Evolutionary conservation across 257 asterid species (phyloP).

Genomic region (Apocynum venetum): DNA sequence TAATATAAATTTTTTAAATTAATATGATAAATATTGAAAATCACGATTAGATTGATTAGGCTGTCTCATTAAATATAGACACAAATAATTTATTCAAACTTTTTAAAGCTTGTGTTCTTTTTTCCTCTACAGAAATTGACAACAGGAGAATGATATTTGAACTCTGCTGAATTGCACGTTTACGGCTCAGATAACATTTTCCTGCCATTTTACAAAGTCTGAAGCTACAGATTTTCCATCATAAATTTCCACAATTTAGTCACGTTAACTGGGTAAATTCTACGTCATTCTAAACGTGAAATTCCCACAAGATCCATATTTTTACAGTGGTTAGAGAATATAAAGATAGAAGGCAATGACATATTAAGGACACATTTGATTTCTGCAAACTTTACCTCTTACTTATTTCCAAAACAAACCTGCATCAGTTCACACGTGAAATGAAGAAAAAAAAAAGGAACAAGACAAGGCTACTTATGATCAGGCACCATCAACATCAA

Average conservation of each 20-base stretch:
- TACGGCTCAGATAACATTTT: neutral
- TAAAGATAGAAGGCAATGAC: no score
- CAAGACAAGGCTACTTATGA: neutral
- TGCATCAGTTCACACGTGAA: neutral
- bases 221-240: neutral
- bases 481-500: slow-evolving; percentile 14
- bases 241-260: neutral
- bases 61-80: no score
- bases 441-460: neutral
- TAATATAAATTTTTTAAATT: no score
- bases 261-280: neutral
- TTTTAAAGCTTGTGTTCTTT: no score
- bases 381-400: no score
- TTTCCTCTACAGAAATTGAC: neutral
- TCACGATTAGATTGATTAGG: no score
- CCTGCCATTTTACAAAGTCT: neutral
- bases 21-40: no score
- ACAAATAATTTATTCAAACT: no score
- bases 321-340: no score
- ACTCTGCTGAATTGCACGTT: neutral
- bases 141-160: neutral
- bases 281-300: neutral
- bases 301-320: no score
- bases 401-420: no score
- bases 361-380: no score